These are phyloP conservation scores for Neospermospora avenae DNA, from an alignment of 2,329 filamentous ascomycete species.

Conservation along the genomic window DNA sequence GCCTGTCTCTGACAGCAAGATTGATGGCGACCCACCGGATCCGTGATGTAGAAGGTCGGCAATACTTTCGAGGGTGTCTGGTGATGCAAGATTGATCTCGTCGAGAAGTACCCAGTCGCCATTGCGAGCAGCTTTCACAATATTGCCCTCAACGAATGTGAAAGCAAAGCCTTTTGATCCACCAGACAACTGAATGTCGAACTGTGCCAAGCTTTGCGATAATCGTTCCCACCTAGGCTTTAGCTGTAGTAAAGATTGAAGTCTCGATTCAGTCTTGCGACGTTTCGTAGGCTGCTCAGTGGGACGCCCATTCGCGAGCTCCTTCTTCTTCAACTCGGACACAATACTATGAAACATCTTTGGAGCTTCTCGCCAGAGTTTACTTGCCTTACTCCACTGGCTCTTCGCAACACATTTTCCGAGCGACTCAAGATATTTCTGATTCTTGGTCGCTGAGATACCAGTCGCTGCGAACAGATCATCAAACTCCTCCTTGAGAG, in stretches of 20 bases:
- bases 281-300: conserved; percentile 67
- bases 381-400: conserved; percentile 84
- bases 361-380: conserved; percentile 83
- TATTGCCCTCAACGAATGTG: conserved; percentile 91
- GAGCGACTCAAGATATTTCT: conserved; percentile 78
- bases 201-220: conserved; percentile 67
- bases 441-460: conserved; percentile 84
- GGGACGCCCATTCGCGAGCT: conserved; percentile 36
- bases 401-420: conserved; percentile 75
- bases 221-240: conserved; percentile 78
- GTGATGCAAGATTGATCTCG: conserved; percentile 93
- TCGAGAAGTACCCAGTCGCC: conserved; percentile 97
- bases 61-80: conserved; percentile 92
- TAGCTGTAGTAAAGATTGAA: conserved; percentile 58
- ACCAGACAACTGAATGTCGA: conserved; percentile 74
- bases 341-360: conserved; percentile 78
- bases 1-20: conserved; percentile 88
- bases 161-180: conserved; percentile 81
- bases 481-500: conserved; percentile 91
- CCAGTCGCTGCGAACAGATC: conserved; percentile 80
- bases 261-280: conserved; percentile 61
- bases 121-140: conserved; percentile 92
- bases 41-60: conserved; percentile 80
- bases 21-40: conserved; percentile 68
- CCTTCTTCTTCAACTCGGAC: conserved; percentile 47